Conservation (phyloP, 2,329 filamentous ascomycete species). For the Leptosphaerulina australis region DNA sequence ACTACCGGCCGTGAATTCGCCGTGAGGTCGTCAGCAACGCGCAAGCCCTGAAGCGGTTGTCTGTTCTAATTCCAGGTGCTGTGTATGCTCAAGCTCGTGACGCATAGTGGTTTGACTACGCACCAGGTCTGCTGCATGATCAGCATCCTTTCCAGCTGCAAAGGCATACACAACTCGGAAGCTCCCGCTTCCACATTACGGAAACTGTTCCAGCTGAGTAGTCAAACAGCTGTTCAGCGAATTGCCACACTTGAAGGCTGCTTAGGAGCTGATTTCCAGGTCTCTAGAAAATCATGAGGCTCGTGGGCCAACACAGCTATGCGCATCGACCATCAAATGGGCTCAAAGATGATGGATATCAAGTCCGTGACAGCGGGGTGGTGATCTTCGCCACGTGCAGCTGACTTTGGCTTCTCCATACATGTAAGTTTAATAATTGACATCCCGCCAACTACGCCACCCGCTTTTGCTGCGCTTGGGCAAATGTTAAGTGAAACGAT, state of each 20-base stretch:
- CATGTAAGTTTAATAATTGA: constrained; percentile 1
- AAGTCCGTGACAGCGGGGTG: neutral
- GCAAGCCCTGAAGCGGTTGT: neutral
- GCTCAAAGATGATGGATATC: neutral
- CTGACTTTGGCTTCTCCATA: constrained; percentile 2
- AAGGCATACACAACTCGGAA: neutral
- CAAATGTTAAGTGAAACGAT: constrained; percentile 14
- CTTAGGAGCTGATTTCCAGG: neutral
- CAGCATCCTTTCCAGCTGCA: constrained; percentile 4
- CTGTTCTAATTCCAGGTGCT: neutral
- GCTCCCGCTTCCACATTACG: neutral
- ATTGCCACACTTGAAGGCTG: too few relatives aligned
- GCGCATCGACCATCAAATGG: neutral
- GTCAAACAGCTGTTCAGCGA: too few relatives aligned
- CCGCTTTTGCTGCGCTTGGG: neutral
- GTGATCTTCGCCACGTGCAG: constrained; percentile 11
- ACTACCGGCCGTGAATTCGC: constrained; percentile 17
- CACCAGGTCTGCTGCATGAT: constrained; percentile 5
- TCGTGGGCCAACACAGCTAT: neutral
- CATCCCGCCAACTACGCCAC: neutral
- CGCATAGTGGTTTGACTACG: neutral
- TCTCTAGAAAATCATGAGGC: neutral
- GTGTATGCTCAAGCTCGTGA: neutral
- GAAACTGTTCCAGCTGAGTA: neutral
- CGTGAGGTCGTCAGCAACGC: constrained; percentile 1